Base-by-base conservation (phyloP, 345 rosid genomes). In the Salix koriyanagi region DNA sequence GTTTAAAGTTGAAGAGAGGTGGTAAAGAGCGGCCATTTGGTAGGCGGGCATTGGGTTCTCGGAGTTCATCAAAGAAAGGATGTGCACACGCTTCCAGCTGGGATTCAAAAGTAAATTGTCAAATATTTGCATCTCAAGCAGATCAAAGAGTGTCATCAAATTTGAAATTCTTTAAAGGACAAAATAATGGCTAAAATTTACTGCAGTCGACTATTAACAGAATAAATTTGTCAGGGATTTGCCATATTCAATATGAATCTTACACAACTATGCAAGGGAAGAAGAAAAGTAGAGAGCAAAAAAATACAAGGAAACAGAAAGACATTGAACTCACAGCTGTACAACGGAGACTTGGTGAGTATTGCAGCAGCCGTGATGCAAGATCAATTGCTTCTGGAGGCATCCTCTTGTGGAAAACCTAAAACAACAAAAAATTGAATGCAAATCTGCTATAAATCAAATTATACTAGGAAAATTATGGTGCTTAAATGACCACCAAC, bases 1-100 rank as follows among this genome's bases (percentile, higher is more conserved):
- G 96, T 77, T 89, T 82, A 56, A 82, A 82, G 73, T 82, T 77
- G 79, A 82, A 82, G 42, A 82, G 81, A 19, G 76, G 62, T 58
- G 84, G 84, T 41, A 82, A 67, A 7, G 79, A 46, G 13, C 84
- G 84, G 56, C 81, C 79, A 75, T 77, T 82, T 34, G 84, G 81
- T 26, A 82, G 60, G 65, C 84, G 84, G 37, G 71, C 71, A 70
- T 82, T 82, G 13, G 81, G 84, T 66, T 82, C 84, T 34, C 84
- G 77, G 65, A 82, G 84, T 72, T 82, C 84, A 77, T 82, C 84
- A 65, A 82, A 82, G 76, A 82, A 82, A n/a, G 81, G 73, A 56
- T 82, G 84, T n/a, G 84, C 81, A 36, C 84, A 82, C 42, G 84
- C 84, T 74, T 82, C 84, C 54, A 82, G 73, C 84, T 82, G 81